Conservation (phyloP, 495 filamentous ascomycete species). For the Penicillium paradoxum region DNA sequence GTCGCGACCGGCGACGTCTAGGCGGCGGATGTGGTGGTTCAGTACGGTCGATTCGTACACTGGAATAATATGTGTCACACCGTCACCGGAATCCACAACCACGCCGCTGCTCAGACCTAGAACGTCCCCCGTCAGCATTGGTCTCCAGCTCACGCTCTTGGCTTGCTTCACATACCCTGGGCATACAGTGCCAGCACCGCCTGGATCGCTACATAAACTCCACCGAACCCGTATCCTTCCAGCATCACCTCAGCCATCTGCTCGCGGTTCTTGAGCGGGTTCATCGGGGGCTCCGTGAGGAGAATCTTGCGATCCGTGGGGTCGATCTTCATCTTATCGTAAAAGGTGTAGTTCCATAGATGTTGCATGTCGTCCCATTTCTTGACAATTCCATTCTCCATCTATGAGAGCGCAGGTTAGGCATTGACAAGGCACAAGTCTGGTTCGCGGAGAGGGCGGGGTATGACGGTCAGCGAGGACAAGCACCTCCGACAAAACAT, state of each 20-base stretch:
- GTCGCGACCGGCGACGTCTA: constrained; percentile 95
- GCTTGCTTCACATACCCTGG: constrained; percentile 57
- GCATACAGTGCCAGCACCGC: constrained; percentile 96
- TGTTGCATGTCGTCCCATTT: constrained; percentile 99
- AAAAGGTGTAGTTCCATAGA: constrained; percentile 98
- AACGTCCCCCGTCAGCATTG: constrained; percentile 10
- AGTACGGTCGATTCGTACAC: constrained; percentile 97
- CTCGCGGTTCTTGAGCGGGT: constrained; percentile 91
- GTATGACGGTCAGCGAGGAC: constrained; percentile 14
- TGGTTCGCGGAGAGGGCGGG: constrained; percentile 23
- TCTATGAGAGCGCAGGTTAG: constrained; percentile 44
- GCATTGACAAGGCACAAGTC: constrained; percentile 25
- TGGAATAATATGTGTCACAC: constrained; percentile 96
- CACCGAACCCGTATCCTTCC: constrained; percentile 90
- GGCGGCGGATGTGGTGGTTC: constrained; percentile 87
- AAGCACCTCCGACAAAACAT: constrained; percentile 27
- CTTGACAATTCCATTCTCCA: constrained; percentile 99
- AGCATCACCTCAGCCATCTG: constrained; percentile 99
- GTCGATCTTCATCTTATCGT: constrained; percentile 92
- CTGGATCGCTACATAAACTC: constrained; percentile 98
- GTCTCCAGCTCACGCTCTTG: background rate
- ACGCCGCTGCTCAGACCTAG: constrained; percentile 88
- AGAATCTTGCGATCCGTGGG: constrained; percentile 93
- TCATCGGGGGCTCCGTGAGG: constrained; percentile 96
- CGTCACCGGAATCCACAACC: constrained; percentile 96